Evolutionary conservation across 495 filamentous ascomycete genomes (phyloP).

Genomic region (Penicillium antarcticum): DNA sequence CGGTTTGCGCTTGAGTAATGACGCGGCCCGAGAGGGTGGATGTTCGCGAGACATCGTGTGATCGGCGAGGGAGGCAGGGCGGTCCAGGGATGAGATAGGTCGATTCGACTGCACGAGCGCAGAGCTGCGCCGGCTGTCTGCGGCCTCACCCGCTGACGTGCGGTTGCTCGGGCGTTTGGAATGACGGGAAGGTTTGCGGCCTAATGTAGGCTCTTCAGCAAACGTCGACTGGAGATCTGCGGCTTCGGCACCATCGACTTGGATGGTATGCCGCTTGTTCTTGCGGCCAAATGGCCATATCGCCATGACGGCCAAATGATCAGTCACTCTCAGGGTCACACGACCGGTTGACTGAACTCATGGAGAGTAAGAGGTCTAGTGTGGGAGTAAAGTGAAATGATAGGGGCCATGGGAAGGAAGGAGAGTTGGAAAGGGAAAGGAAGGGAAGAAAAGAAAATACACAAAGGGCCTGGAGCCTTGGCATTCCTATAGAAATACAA

Average conservation of each 20-base stretch:
- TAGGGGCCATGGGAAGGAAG: neutral
- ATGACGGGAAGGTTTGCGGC: constrained; percentile 40
- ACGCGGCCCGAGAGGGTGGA: constrained; percentile 47
- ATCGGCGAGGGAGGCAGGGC: constrained; percentile 11
- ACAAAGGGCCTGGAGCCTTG: constrained; percentile 5
- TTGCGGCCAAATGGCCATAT: constrained; percentile 78
- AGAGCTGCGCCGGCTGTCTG: constrained; percentile 23
- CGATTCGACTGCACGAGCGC: constrained; percentile 33
- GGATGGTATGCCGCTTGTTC: constrained; percentile 49
- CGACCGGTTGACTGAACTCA: constrained; percentile 31
- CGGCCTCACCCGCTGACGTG: constrained; percentile 27
- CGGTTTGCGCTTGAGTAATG: constrained; percentile 62
- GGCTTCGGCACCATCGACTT: constrained; percentile 36
- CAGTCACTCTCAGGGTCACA: constrained; percentile 18
- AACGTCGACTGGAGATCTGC: constrained; percentile 23
- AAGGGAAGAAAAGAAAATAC: constrained; percentile 6
- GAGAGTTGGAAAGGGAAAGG: constrained; percentile 1
- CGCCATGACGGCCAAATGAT: constrained; percentile 59
- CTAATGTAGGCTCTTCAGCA: constrained; percentile 29
- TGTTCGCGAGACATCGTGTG: constrained; percentile 19
- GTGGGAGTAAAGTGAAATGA: neutral
- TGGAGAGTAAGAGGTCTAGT: constrained; percentile 21
- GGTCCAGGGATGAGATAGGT: constrained; percentile 19
- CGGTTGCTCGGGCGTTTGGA: constrained; percentile 40
- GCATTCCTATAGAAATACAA: too few relatives aligned